Evolutionary conservation across 148 eudicot genomes (phyloP), one percentile per base, ranked within the genome.

Genomic region (Nepenthes mirabilis): DNA sequence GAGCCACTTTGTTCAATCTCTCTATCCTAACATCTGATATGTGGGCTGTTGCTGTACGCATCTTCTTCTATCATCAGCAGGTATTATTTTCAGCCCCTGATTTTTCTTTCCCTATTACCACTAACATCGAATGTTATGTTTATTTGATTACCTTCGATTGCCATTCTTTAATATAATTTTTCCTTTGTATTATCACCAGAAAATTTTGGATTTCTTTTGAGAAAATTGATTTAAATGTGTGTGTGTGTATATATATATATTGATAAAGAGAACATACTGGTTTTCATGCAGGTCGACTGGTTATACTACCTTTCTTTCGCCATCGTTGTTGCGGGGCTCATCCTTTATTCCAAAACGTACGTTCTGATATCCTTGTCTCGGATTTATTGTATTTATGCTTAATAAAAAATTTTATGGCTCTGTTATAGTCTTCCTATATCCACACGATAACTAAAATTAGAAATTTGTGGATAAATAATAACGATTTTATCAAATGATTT

Each of bases 11-110:
- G 71, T 85, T 81, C 79, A 91, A 88, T 72, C 96, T 91, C 43
- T 91, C 97, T 43, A 55, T 79, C 49, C 84, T 91, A 57, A 91
- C 97, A 47, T 81, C 97, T 40, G 94, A 91, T 71, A 85, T 91
- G 97, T 91, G 97, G 97, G 97, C 88, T 35, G 97, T 91, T 49
- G 68, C 77, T 36, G 69, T 88, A 47, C 88, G 96, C 69, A 78
- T 85, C 60, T 77, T 88, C 53, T 65, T 91, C 84, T 91, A 91
- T 72, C 82, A 72, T 37, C 88, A 91, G 60, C 37, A 79, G 96
- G 97, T 91, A 69, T 47, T 59, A 32, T 57, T 66, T n/a, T 35
- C 37, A 2, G 4, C 36, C 11, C 9, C 37, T 32, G 4, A 11
- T 45, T 14, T 56, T 14, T 36, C 23, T 55, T 37, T 62, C 5